A percentile compares a stretch with the other conserved stretches of the same genome.
Conservation (phyloP, 192 early-diverging fungal species). For the Podila verticillata region DNA sequence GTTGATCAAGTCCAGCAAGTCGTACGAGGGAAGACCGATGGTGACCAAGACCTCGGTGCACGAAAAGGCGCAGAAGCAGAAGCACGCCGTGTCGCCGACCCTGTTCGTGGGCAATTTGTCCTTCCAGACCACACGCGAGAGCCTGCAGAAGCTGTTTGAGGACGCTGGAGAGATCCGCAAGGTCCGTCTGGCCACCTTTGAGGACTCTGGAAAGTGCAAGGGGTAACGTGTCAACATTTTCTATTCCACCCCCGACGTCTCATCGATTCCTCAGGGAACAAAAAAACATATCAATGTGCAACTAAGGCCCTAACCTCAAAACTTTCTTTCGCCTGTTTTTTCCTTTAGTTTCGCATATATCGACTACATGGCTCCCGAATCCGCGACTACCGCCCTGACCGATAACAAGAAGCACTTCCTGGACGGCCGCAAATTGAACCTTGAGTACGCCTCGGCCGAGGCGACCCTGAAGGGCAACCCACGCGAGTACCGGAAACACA, state of each 20-base stretch:
- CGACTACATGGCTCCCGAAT: constrained; percentile 70
- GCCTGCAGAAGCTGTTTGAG: constrained; percentile 66
- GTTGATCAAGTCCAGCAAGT: constrained; percentile 74
- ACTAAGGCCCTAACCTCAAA: too few relatives aligned
- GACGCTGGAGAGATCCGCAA: constrained; percentile 70
- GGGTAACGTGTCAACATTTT: too few relatives aligned
- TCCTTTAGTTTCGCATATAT: constrained; percentile 72
- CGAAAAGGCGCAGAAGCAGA: constrained; percentile 57
- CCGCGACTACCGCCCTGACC: constrained; percentile 70
- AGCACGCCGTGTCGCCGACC: constrained; percentile 68
- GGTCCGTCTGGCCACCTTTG: constrained; percentile 77
- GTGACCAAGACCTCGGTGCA: constrained; percentile 34
- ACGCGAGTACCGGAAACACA: constrained; percentile 63
- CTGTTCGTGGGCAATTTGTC: constrained; percentile 76
- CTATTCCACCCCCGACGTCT: too few relatives aligned
- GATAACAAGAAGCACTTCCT: constrained; percentile 63
- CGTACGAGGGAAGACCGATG: constrained; percentile 66
- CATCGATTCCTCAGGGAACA: too few relatives aligned
- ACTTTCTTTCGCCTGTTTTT: neutral
- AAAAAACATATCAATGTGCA: too few relatives aligned
- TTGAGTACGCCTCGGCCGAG: constrained; percentile 75
- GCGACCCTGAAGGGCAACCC: constrained; percentile 74
- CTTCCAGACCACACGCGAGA: constrained; percentile 62
- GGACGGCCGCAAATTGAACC: constrained; percentile 63
- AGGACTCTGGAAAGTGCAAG: constrained; percentile 81